A percentile compares a stretch with the other conserved stretches of the same genome.
Evolutionary conservation across 225 moss, liverwort and hornwort genomes (phyloP).

Genomic region (Thuidium tamariscinum): DNA sequence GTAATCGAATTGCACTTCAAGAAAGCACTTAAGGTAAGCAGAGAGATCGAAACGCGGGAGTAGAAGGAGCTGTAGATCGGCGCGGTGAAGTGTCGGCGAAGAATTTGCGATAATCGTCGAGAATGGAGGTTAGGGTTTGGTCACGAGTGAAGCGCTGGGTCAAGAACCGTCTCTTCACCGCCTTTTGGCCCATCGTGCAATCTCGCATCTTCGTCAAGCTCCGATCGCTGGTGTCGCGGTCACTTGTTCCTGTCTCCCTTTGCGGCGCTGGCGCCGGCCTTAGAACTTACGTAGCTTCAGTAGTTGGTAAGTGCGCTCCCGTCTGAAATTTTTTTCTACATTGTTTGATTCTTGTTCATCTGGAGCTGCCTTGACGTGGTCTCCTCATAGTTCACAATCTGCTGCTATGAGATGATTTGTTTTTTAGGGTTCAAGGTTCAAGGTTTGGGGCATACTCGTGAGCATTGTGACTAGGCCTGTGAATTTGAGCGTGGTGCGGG

Average conservation of each 20-base stretch:
- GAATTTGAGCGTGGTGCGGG: not conserved
- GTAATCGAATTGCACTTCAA: no score
- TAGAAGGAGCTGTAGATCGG: no score
- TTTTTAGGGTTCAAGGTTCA: not conserved
- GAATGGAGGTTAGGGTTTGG: conserved; percentile 11
- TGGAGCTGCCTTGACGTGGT: not conserved
- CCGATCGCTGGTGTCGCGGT: not conserved
- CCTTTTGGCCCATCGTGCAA: conserved; percentile 23
- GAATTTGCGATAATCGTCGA: not conserved
- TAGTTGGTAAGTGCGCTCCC: not conserved
- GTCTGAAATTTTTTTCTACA: not conserved
- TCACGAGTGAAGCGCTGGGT: conserved; percentile 21
- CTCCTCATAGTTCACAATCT: no score
- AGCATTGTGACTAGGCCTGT: not conserved
- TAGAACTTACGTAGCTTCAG: not conserved
- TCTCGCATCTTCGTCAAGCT: conserved; percentile 25
- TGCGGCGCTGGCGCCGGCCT: conserved; percentile 3
- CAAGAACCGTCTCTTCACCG: conserved; percentile 12
- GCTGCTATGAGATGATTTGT: not conserved
- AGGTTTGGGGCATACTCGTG: not conserved
- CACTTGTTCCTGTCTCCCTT: not conserved
- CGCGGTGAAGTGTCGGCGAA: not conserved
- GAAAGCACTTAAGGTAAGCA: no score
- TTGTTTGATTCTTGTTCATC: no score
- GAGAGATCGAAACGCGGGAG: no score